A percentile compares a stretch with the other conserved stretches of the same genome.
These are phyloP conservation scores for Kwoniella europaea DNA, from an alignment of 768 basidiomycete species.

Conservation along the genomic window DNA sequence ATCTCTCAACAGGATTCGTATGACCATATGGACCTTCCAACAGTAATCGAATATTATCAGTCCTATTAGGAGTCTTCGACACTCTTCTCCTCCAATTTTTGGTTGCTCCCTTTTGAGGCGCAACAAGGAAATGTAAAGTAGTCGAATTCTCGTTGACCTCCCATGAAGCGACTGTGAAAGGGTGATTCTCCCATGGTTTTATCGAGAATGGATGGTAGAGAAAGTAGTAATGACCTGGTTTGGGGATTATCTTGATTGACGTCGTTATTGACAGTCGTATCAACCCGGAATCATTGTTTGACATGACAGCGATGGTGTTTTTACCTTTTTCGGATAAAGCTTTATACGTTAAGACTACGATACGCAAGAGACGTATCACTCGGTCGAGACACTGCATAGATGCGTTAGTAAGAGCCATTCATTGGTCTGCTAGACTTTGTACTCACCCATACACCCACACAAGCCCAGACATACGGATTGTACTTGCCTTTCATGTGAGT, in stretches of 20 bases:
- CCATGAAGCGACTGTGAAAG: conserved; percentile 42
- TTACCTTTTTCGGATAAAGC: conserved; percentile 8
- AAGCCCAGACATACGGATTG: conserved; percentile 32
- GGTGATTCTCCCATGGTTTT: conserved; percentile 45
- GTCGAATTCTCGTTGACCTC: conserved; percentile 7
- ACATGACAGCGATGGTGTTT: conserved; percentile 16
- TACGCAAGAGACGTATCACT: conserved; percentile 9
- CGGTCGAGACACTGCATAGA: conserved; percentile 8
- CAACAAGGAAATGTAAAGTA: conserved; percentile 27
- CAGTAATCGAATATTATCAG: conserved; percentile 13
- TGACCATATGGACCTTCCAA: conserved; percentile 45
- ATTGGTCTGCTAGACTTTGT: neutral
- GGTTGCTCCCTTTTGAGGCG: conserved; percentile 29
- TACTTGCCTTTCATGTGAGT: conserved; percentile 34
- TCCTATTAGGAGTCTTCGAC: neutral
- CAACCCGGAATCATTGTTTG: conserved; percentile 16
- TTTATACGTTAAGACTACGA: conserved; percentile 12
- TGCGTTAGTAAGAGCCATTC: too few species aligned
- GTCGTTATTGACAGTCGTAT: conserved; percentile 28
- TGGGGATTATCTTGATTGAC: conserved; percentile 19
- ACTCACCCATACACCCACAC: conserved; percentile 40
- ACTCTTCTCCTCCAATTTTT: conserved; percentile 21
- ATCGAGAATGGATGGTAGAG: conserved; percentile 30
- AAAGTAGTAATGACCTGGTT: conserved; percentile 40
- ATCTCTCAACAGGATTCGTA: conserved; percentile 20